phyloP scores from a whole-genome alignment of 2,329 filamentous ascomycete genomes.

The Clarireedia sp. region DNA sequence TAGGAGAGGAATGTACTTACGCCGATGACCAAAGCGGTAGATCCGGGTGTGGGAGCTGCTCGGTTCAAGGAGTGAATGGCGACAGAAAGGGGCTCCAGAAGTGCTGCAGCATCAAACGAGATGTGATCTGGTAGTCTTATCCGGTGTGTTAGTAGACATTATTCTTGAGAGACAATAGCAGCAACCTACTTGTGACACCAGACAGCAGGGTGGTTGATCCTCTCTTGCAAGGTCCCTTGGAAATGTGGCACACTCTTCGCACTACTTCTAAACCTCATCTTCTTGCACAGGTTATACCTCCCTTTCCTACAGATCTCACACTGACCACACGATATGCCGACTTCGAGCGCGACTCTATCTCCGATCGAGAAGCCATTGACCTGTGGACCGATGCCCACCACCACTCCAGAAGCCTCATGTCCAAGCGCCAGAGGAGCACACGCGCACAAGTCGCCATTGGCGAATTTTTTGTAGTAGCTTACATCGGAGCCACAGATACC shows the following conservation, averaged over 20 bases:
- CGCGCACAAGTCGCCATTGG: conserved; percentile 61
- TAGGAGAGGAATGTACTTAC: conserved; percentile 20
- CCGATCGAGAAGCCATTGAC: conserved; percentile 45
- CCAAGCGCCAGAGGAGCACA: conserved; percentile 57
- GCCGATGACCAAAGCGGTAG: conserved; percentile 54
- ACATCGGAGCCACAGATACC: conserved; percentile 65
- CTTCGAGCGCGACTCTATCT: conserved; percentile 66
- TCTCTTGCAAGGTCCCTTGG: conserved; percentile 54
- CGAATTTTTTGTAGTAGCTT: conserved; percentile 65
- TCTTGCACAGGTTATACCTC: conserved; percentile 59
- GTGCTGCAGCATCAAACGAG: conserved; percentile 51
- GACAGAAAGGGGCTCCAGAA: conserved; percentile 55
- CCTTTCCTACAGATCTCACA: conserved; percentile 89
- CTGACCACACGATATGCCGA: conserved; percentile 82
- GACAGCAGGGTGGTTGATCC: conserved; percentile 52
- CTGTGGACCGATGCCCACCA: conserved; percentile 46
- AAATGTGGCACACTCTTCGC: conserved; percentile 57
- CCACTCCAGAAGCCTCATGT: conserved; percentile 54
- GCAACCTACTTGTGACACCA: conserved; percentile 54
- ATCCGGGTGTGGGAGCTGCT: conserved; percentile 43
- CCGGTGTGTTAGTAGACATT: conserved; percentile 2
- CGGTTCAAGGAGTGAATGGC: conserved; percentile 54
- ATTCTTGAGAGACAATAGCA: background rate
- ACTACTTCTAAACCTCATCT: conserved; percentile 53
- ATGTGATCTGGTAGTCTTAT: conserved; percentile 48